A percentile compares a stretch with the other conserved stretches of the same genome.
These are phyloP conservation scores for Cucumis sativus DNA, from an alignment of 306 rosid genomes.

Conservation along the genomic window Cucumber_9930_V3 NC_026655.2:7565501-7566000, in stretches of 20 bases:
- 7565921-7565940: too few species aligned
- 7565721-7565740: not conserved
- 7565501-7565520: slow-evolving; percentile 59
- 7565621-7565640: not conserved
- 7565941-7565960: too few species aligned
- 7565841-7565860: too few species aligned
- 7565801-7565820: too few species aligned
- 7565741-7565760: too few species aligned
- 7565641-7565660: not conserved
- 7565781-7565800: too few species aligned
- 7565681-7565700: not conserved
- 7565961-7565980: too few species aligned
- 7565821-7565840: too few species aligned
- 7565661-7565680: not conserved
- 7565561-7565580: slow-evolving; percentile 14
- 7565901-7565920: too few species aligned
- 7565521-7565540: slow-evolving; percentile 40
- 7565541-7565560: slow-evolving; percentile 52
- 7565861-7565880: too few species aligned
- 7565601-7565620: not conserved
- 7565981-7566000: too few species aligned
- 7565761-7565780: not conserved
- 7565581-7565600: not conserved
- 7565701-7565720: not conserved
- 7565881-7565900: too few species aligned